phyloP scores from a whole-genome alignment of 441 rosid genomes.

The Adansonia gregorii region DNA sequence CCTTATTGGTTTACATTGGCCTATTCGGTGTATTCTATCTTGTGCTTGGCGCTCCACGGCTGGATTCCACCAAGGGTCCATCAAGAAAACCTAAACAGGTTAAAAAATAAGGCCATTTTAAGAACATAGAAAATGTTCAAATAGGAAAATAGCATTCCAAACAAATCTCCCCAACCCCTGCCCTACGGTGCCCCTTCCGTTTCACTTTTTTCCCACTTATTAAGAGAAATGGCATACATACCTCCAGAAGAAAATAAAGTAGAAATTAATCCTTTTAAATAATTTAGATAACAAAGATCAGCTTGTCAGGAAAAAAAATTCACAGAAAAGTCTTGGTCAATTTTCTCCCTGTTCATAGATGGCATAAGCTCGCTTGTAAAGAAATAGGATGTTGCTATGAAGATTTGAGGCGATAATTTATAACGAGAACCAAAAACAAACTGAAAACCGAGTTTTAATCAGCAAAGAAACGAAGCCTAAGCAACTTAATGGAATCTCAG shows the following conservation, averaged over 20 bases:
- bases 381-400: neutral
- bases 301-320: neutral
- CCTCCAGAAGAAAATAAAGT: neutral
- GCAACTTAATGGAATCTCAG: neutral
- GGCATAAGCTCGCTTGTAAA: neutral
- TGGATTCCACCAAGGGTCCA: conserved; percentile 99
- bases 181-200: neutral
- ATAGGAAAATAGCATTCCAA: conserved; percentile 3
- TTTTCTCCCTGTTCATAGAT: neutral
- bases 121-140: neutral
- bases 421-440: neutral
- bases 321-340: neutral
- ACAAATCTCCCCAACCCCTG: neutral
- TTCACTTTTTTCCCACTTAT: neutral
- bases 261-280: neutral
- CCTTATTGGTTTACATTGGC: conserved; percentile 97
- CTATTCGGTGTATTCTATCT: conserved; percentile 95
- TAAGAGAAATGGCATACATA: neutral
- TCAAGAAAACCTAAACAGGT: conserved; percentile 76
- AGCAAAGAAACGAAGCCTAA: neutral
- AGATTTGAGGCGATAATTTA: neutral
- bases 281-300: neutral
- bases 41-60: conserved; percentile 98
- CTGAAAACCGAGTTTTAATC: neutral
- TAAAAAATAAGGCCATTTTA: conserved; percentile 14